Percentiles rank a stretch among this genome's conserved stretches.
Evolutionary conservation across 2,329 filamentous ascomycete species (phyloP).

Genomic region (Sporothrix humicola): DNA sequence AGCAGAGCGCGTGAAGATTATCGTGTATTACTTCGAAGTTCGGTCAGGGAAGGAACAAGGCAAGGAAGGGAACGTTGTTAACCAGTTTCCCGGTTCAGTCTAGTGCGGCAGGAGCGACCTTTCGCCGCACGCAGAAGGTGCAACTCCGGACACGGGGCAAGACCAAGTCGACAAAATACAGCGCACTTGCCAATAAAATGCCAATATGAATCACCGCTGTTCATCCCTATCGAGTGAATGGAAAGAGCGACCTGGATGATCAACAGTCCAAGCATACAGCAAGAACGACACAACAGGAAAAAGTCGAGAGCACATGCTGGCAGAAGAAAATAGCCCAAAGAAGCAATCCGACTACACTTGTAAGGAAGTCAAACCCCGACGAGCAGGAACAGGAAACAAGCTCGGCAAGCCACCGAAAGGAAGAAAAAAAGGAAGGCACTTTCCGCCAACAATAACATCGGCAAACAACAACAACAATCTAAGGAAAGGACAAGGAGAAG

Average conservation of each 20-base stretch:
- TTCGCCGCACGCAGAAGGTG: not conserved
- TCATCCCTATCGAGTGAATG: not conserved
- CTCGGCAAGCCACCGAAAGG: not conserved
- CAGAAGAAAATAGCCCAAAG: not conserved
- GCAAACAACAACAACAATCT: not conserved
- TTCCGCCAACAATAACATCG: not conserved
- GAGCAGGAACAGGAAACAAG: not conserved
- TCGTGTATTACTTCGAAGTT: not conserved
- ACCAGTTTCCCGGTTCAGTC: constrained; percentile 18
- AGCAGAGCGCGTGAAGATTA: not conserved
- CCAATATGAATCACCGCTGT: too few species aligned
- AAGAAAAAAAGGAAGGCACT: not conserved
- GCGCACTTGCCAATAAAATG: not conserved
- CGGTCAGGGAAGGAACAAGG: not conserved
- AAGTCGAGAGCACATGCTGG: not conserved
- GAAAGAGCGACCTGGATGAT: not conserved
- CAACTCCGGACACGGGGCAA: not conserved
- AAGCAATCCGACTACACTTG: not conserved
- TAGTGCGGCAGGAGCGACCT: constrained; percentile 1
- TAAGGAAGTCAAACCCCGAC: not conserved
- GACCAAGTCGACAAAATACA: constrained; percentile 3
- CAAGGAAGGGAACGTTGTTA: not conserved
- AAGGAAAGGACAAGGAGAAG: not conserved
- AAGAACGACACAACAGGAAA: not conserved
- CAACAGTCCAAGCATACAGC: too few species aligned